Percentiles rank a stretch among this genome's conserved stretches.
Evolutionary conservation across 2,329 filamentous ascomycete genomes (phyloP).

Genomic region (Periconia sp.): DNA sequence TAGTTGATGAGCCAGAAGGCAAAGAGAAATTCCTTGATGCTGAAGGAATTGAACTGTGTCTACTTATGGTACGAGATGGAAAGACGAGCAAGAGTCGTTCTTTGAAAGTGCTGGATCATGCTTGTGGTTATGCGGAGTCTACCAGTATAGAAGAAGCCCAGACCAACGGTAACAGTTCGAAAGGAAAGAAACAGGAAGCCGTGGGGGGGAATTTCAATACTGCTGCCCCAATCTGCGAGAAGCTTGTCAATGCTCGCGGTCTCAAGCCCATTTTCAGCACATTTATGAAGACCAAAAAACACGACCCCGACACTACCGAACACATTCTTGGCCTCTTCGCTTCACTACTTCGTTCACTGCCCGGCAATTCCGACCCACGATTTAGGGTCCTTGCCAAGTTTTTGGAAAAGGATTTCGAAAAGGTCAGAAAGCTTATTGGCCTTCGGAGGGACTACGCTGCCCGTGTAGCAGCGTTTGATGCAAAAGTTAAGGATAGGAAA

Average conservation of each 20-base stretch:
- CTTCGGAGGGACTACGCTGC: constrained; percentile 74
- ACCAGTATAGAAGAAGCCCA: constrained; percentile 12
- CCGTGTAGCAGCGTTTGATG: constrained; percentile 67
- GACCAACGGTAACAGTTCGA: constrained; percentile 24
- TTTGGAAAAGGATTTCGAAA: constrained; percentile 91
- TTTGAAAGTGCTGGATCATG: constrained; percentile 84
- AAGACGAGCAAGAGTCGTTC: constrained; percentile 81
- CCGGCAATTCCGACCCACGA: constrained; percentile 75
- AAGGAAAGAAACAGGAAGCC: constrained; percentile 10
- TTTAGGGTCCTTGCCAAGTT: constrained; percentile 93
- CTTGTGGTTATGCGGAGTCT: constrained; percentile 61
- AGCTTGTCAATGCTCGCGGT: constrained; percentile 80
- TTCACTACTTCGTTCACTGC: constrained; percentile 78
- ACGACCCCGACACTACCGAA: constrained; percentile 71
- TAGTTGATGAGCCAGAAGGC: constrained; percentile 75
- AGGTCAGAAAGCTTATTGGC: constrained; percentile 74
- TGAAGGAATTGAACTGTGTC: constrained; percentile 87
- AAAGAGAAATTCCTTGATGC: constrained; percentile 85
- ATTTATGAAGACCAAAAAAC: constrained; percentile 86
- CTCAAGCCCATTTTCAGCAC: constrained; percentile 84
- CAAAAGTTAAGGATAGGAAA: constrained; percentile 66
- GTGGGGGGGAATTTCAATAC: too few relatives aligned
- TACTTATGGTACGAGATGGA: constrained; percentile 90
- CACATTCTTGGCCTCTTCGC: constrained; percentile 87
- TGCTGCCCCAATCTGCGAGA: constrained; percentile 71